Percentiles rank a stretch among this genome's conserved stretches.
These are phyloP conservation scores for Blastobotrys malaysiensis DNA, from an alignment of 1,139 yeast species.

Conservation along the genomic window DNA sequence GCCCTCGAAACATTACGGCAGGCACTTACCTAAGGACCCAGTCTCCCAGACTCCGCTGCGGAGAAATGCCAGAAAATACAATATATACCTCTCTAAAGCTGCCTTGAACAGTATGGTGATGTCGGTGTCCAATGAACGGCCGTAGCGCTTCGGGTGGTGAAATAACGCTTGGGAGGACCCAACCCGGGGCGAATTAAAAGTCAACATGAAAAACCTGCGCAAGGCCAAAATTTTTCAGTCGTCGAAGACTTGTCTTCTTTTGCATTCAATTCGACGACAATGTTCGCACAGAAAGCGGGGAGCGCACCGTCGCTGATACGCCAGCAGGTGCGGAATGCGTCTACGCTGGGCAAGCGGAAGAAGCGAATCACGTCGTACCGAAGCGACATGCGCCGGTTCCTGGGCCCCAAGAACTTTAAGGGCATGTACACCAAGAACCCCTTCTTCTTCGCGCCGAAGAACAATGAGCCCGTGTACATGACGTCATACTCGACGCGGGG, in stretches of 20 bases:
- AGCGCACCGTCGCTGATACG: neutral
- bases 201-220: too few species aligned
- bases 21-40: too few species aligned
- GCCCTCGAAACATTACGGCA: too few species aligned
- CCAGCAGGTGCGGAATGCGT: slow-evolving; percentile 13
- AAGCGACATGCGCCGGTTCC: slow-evolving; percentile 46
- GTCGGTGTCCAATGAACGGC: too few species aligned
- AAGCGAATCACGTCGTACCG: slow-evolving; percentile 27
- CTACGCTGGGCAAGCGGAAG: slow-evolving; percentile 11
- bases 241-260: neutral
- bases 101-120: too few species aligned
- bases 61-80: too few species aligned
- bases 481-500: slow-evolving; percentile 44
- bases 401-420: slow-evolving; percentile 78
- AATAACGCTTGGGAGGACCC: too few species aligned
- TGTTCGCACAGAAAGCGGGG: neutral
- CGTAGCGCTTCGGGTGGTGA: too few species aligned
- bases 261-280: neutral
- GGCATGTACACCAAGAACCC: slow-evolving; percentile 80
- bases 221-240: too few species aligned
- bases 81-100: too few species aligned
- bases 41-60: too few species aligned
- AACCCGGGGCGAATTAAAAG: too few species aligned
- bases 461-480: slow-evolving; percentile 71
- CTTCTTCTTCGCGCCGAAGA: slow-evolving; percentile 64